Evolutionary conservation across 2,329 filamentous ascomycete species (phyloP).

Genomic region (Cordyceps farinosa): DNA sequence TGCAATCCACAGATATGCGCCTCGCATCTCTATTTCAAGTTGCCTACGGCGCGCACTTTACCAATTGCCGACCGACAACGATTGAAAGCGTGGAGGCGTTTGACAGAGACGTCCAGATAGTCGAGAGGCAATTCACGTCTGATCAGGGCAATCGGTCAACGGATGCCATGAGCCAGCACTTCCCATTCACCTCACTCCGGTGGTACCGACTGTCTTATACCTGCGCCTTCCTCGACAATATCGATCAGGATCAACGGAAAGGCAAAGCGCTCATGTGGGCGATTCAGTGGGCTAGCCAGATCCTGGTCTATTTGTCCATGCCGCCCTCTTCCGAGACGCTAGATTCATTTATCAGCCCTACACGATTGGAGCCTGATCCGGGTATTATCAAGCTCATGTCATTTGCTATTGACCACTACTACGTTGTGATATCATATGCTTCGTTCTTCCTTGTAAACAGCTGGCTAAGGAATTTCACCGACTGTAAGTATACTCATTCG

Average conservation of each 20-base stretch:
- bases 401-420: conserved; percentile 1
- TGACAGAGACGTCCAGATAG: conserved; percentile 4
- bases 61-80: neutral
- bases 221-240: neutral
- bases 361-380: neutral
- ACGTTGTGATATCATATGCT: neutral
- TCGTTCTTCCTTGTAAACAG: conserved; percentile 3
- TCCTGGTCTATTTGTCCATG: neutral
- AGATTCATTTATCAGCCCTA: neutral
- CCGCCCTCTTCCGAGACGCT: neutral
- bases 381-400: neutral
- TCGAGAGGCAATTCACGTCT: neutral
- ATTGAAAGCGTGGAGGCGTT: conserved; percentile 2
- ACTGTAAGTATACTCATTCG: neutral
- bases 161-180: neutral
- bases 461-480: neutral
- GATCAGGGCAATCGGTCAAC: neutral
- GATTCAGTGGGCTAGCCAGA: neutral
- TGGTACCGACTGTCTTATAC: conserved; percentile 3
- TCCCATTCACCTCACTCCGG: neutral
- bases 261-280: conserved; percentile 3
- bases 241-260: neutral
- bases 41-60: conserved; percentile 1
- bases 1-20: neutral
- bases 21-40: neutral